Base-by-base conservation (phyloP, 2,329 filamentous ascomycete species). In the Xylaria sp. region DNA sequence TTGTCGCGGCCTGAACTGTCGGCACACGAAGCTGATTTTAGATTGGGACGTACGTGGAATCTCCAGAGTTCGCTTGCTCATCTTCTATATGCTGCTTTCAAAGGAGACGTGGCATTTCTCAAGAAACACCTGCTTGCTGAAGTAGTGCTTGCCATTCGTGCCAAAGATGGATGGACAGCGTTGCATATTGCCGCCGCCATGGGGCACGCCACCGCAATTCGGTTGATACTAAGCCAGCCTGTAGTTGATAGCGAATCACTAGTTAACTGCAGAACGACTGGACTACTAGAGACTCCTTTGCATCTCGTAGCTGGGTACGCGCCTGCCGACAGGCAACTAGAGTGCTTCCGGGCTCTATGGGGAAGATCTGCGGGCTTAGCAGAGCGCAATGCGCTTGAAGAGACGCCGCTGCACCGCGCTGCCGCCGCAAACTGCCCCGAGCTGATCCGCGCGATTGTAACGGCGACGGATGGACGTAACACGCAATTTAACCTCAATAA, bases 341-440 rank as follows among this genome's bases (percentile, higher is more conserved):
- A 50, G 20, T 50, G 46, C 46, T 30, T 50, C 46, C 46, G 30
- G 46, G 46, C 15, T 50, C 46, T 50, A 23, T 50, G 46, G 46
- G 15, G 8, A 15, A 50, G 25, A 18, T 50, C 25, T n/a, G 46
- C 46, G 13, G 46, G 46, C 25, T n/a, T 50, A 18, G 23, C 46
- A 50, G 46, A 50, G 25, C 46, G 46, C 5, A 50, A 50, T 30
- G 46, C 46, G 7, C 23, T 50, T 30, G 46, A 50, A 30, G 46
- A 50, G 46, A 50, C 46, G 13, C 46, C 46, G 25, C 46, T 50
- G 46, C 46, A 50, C 30, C 46, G 46, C 46, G 46, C 46, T 50
- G 46, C 46, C 46, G 46, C 25, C 6, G 46, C 46, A 18, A 30
- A 50, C 46, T 50, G 46, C 15, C 46, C 46, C 25, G 25, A 50